Evolutionary conservation across 2,329 filamentous ascomycete genomes (phyloP), one percentile per base, ranked within the genome.

Genomic region (Neurospora sp.): DNA sequence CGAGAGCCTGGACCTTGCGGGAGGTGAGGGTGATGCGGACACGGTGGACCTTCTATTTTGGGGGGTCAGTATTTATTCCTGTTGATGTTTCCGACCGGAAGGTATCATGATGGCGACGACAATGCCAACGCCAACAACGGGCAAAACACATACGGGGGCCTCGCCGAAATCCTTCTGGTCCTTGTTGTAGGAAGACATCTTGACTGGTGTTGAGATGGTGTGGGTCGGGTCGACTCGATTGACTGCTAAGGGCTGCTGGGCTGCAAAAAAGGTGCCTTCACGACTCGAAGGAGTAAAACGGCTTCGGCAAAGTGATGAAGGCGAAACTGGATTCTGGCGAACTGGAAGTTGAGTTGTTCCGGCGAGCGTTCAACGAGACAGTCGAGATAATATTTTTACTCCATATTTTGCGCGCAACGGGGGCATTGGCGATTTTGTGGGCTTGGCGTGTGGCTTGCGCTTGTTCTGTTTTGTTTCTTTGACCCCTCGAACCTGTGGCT

Each of bases 111-210:
- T 8, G 12, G 19, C 37, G 43, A 38, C 38, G 65, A 66, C 67
- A 8, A 19, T 12, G 12, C n/a, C n/a, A 46, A 23, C 68, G 65
- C 57, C 40, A 36, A 40, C 33, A 36, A 40, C 28, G 67, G 72
- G 69, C n/a, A 10, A 28, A 28, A 1, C 69, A 88, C 88, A 77
- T 87, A 91, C 89, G 81, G 92, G 92, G 83, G 90, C 90, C 83
- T 97, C 94, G 86, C 88, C 91, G 84, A 92, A 91, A 80, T 94
- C 91, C 89, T 97, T 97, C 84, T 97, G 94, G 81, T 87, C 86
- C 90, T 97, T 97, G 85, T 97, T 88, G 90, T 92, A 96, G 85
- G 93, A 96, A 62, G 52, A 62, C 92, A 96, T 96, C 76, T 84
- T 91, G 84, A 74, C 80, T 76, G 72, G 69, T 70, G 71, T 71